Evolutionary conservation across 129 eudicot species (phyloP).

Genomic region (Logfia minima): DNA sequence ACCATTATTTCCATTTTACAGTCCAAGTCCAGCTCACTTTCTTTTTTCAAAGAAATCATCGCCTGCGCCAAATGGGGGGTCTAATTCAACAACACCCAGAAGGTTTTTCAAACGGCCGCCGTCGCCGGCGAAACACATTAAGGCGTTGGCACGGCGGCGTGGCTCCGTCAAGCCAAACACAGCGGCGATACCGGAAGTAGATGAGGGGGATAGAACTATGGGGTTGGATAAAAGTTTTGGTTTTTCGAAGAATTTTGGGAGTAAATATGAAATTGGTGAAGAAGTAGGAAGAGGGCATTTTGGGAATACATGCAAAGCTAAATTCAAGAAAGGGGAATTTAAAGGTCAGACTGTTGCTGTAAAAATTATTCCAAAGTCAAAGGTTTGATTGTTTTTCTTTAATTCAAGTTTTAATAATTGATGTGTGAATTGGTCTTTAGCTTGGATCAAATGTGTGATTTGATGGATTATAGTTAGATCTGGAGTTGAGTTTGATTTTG

Average conservation of each 20-base stretch:
- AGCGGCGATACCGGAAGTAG: slow-evolving; percentile 53
- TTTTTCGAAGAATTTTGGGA: slow-evolving; percentile 61
- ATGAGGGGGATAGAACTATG: slow-evolving; percentile 30
- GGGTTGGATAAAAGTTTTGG: slow-evolving; percentile 83
- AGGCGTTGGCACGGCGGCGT: slow-evolving; percentile 64
- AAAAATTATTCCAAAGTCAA: slow-evolving; percentile 83
- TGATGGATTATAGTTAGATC: slow-evolving; percentile 32
- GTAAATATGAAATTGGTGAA: slow-evolving; percentile 67
- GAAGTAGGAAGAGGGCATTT: slow-evolving; percentile 96
- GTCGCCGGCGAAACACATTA: slow-evolving; percentile 93
- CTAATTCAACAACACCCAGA: slow-evolving; percentile 55
- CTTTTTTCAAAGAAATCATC: slow-evolving; percentile 73
- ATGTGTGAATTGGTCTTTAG: slow-evolving; percentile 16
- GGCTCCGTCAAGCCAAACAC: slow-evolving; percentile 60
- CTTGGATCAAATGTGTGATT: slow-evolving; percentile 5
- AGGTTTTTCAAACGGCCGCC: slow-evolving; percentile 73
- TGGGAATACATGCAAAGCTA: slow-evolving; percentile 79
- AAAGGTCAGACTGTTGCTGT: slow-evolving; percentile 90
- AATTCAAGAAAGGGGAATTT: slow-evolving; percentile 68
- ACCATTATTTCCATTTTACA: slow-evolving; percentile 73
- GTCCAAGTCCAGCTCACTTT: slow-evolving; percentile 84
- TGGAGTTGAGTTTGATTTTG: slow-evolving; percentile 5
- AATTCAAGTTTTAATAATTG: neutral
- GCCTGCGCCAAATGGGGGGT: slow-evolving; percentile 56
- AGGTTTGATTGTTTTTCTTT: slow-evolving; percentile 39